Base-by-base conservation (phyloP, 306 rosid species). In the Adenanthera pavonina region DNA sequence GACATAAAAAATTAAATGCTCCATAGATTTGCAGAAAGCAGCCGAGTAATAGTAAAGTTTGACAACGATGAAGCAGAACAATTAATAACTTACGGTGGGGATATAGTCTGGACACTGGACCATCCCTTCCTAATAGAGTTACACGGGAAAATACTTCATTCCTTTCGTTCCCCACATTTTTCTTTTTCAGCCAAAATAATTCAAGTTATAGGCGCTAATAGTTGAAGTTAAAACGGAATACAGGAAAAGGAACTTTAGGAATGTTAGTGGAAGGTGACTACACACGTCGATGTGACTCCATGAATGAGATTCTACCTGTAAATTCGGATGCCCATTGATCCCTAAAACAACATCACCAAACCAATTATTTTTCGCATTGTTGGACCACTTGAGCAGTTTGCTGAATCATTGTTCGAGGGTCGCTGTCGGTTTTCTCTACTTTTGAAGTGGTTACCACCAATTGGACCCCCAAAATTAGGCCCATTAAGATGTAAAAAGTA, bases 321-420 rank as follows among this genome's bases (percentile, higher is more conserved):
- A 59, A 46, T 73, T 78, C 52, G 5, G 72, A 65, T 44, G 75
- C 62, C 62, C 48, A 64, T 78, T 78, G 40, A 78, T 83, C 76
- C 76, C 64, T 25, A 73, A 65, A 41, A 67, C 83, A 65, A 53
- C 49, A 15, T 52, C 82, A 72, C 34, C 15, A 34, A 73, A 11
- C 76, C 80, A 44, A 66, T 78, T 52, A 73, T 59, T 64, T 78
- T 72, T 71, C 74, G 19, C 16, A 2, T 78, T 53, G 76, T 77
- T 83, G 86, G 86, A 83, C 86, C 86, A 83, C 86, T 19, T 2
- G 19, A 78, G 43, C 38, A 78, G 43, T 44, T 72, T 14, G 59
- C 47, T 44, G 71, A 83, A 65, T 77, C 74, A 72, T 72, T 64
- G 53, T 72, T 61, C 41, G 6, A 11, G 44, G 11, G 49, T 64